Conservation (phyloP, 495 filamentous ascomycete species). For the Mycothermus thermophilus region DNA sequence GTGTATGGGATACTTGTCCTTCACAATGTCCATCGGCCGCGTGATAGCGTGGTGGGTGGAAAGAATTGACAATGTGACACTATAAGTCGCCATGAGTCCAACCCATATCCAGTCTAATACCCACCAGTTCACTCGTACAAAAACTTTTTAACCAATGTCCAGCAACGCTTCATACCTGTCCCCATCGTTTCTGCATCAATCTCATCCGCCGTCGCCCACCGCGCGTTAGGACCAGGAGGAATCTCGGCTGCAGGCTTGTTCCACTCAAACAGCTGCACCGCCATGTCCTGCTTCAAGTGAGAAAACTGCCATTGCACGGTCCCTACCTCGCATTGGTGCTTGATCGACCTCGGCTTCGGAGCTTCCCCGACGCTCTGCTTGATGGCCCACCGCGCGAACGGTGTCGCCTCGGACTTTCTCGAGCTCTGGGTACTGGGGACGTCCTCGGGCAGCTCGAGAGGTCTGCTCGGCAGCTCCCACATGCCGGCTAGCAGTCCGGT, state of each 20-base stretch:
- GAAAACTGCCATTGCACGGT: slow-evolving; percentile 35
- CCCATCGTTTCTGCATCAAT: slow-evolving; percentile 32
- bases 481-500: slow-evolving; percentile 32
- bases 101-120: too few species aligned
- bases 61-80: too few species aligned
- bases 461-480: slow-evolving; percentile 36
- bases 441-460: slow-evolving; percentile 14
- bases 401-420: slow-evolving; percentile 13
- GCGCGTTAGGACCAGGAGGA: neutral
- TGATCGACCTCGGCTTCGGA: neutral
- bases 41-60: too few species aligned
- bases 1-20: too few species aligned
- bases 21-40: too few species aligned
- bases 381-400: slow-evolving; percentile 12
- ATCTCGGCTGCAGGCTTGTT: slow-evolving; percentile 1
- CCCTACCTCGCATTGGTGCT: slow-evolving; percentile 21
- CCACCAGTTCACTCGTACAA: too few species aligned
- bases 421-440: slow-evolving; percentile 11
- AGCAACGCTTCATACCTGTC: slow-evolving; percentile 36
- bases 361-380: neutral
- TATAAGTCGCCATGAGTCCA: too few species aligned
- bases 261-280: slow-evolving; percentile 30
- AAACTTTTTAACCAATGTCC: slow-evolving; percentile 20
- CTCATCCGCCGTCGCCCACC: slow-evolving; percentile 15
- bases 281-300: slow-evolving; percentile 33